These are phyloP conservation scores for Picea sitchensis DNA, from an alignment of 75 land plant species.

Conservation along the genomic window DNA sequence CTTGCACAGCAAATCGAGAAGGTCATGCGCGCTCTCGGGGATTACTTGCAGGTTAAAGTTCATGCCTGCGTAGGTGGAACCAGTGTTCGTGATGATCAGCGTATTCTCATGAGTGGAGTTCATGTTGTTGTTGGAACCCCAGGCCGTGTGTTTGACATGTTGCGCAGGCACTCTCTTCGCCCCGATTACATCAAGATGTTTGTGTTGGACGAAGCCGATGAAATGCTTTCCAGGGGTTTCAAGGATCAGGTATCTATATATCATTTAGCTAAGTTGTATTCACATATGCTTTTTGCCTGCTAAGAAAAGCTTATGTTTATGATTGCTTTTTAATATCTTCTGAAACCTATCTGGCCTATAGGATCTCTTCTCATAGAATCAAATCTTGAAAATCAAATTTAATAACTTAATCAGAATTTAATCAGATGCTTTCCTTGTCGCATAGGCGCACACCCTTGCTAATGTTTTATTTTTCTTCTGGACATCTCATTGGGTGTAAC, in stretches of 20 bases:
- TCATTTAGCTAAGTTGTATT: not conserved
- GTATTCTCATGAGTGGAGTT: conserved; percentile 68
- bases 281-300: not conserved
- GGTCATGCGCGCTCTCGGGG: conserved; percentile 85
- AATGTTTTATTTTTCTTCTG: no score
- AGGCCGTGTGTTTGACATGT: conserved; percentile 83
- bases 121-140: conserved; percentile 92
- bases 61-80: conserved; percentile 87
- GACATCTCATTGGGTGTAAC: no score
- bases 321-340: not conserved
- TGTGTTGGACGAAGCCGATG: conserved; percentile 84
- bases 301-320: not conserved
- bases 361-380: not conserved
- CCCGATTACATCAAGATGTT: conserved; percentile 78
- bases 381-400: not conserved
- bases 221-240: conserved; percentile 82
- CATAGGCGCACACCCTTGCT: no score
- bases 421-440: not conserved
- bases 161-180: conserved; percentile 69
- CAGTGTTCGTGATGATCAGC: conserved; percentile 66
- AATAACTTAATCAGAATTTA: not conserved
- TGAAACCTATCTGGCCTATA: not conserved
- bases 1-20: conserved; percentile 85
- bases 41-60: conserved; percentile 72
- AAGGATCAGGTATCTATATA: conserved; percentile 58